Conservation (phyloP, 371 early-diverging fungal genomes). For the Nosema granulosis region DNA sequence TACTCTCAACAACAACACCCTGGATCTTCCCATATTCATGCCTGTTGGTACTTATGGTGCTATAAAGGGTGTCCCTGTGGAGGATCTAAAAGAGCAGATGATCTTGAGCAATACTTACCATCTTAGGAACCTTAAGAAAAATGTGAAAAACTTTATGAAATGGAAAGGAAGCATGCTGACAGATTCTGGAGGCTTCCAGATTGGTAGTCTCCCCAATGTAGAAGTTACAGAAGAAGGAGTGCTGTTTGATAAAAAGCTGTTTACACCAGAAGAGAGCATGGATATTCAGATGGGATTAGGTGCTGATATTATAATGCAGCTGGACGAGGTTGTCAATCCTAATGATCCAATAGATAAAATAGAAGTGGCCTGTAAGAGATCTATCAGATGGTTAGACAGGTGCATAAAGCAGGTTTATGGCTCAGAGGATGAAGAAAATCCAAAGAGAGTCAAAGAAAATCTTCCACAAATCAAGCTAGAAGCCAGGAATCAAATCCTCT, state of each 20-base stretch:
- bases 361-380: constrained; percentile 83
- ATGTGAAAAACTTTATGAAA: constrained; percentile 79
- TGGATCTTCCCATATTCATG: constrained; percentile 85
- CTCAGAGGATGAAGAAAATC: neutral
- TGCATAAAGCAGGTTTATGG: constrained; percentile 69
- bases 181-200: constrained; percentile 87
- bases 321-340: constrained; percentile 88
- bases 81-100: constrained; percentile 77
- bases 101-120: constrained; percentile 81
- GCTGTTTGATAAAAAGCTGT: constrained; percentile 67
- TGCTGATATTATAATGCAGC: constrained; percentile 91
- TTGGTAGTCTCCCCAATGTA: constrained; percentile 79
- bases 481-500: constrained; percentile 73
- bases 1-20: constrained; percentile 76
- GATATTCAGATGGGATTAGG: constrained; percentile 83
- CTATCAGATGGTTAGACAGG: constrained; percentile 86
- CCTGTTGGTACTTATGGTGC: constrained; percentile 92
- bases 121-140: constrained; percentile 54
- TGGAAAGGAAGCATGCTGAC: constrained; percentile 79
- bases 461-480: constrained; percentile 34
- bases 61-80: constrained; percentile 76
- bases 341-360: constrained; percentile 75
- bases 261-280: constrained; percentile 90
- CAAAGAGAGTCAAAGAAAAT: neutral
- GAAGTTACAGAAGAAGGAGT: constrained; percentile 79